Percentiles rank a stretch among this genome's conserved stretches.
These are phyloP conservation scores for Sechiopsis laciniata DNA, from an alignment of 306 rosid genomes.

Conservation along the genomic window DNA sequence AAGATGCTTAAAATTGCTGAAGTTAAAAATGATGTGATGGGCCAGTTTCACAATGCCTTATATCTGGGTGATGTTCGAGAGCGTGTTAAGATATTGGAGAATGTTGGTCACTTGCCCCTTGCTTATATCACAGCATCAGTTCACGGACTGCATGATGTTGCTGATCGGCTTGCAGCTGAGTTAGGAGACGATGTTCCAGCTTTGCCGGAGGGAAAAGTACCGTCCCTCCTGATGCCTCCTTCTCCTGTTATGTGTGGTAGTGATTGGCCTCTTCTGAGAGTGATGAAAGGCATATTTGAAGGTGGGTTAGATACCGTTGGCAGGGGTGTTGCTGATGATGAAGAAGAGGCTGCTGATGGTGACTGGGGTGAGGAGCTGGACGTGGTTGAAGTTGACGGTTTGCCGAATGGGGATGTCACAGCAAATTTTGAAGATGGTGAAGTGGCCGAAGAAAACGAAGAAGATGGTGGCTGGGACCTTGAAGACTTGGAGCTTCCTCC, in stretches of 20 bases:
- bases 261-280: conserved; percentile 95
- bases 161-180: conserved; percentile 72
- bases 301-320: conserved; percentile 58
- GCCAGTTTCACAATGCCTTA: conserved; percentile 87
- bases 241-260: conserved; percentile 63
- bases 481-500: conserved; percentile 86
- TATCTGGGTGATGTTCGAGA: conserved; percentile 75
- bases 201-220: conserved; percentile 61
- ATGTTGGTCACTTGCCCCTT: conserved; percentile 83
- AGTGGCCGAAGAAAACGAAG: conserved; percentile 60
- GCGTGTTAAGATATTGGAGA: conserved; percentile 82
- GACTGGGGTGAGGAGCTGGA: conserved; percentile 79
- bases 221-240: conserved; percentile 70
- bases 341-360: conserved; percentile 62
- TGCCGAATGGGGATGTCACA: conserved; percentile 58
- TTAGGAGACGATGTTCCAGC: conserved; percentile 72
- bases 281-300: conserved; percentile 73
- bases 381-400: conserved; percentile 56
- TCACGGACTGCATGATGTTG: conserved; percentile 74
- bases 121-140: conserved; percentile 73
- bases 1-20: conserved; percentile 97
- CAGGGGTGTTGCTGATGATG: conserved; percentile 50
- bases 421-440: conserved; percentile 56
- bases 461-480: conserved; percentile 85
- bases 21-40: conserved; percentile 94